A percentile compares a stretch with the other conserved stretches of the same genome.
Evolutionary conservation across 306 rosid species (phyloP).

Genomic region (cucumber (Cucumis sativus)): DNA sequence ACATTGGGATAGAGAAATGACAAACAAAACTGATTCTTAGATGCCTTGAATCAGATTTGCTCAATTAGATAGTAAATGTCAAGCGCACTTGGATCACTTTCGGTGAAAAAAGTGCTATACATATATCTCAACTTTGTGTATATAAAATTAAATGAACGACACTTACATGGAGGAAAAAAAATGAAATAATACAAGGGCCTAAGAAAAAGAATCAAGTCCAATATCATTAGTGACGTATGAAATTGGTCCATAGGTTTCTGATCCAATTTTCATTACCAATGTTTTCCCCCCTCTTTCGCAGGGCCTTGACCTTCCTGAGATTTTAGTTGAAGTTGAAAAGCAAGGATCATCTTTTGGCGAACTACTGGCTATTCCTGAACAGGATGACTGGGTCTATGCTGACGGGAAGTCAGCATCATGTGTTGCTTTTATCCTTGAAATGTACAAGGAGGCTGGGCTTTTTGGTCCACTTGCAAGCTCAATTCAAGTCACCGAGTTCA

Average conservation of each 20-base stretch:
- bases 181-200: too few relatives aligned
- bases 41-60: neutral
- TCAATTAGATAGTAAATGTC: neutral
- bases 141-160: too few relatives aligned
- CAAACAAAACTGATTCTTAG: neutral
- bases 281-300: conserved; percentile 7
- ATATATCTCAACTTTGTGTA: neutral
- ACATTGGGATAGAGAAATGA: neutral
- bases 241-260: neutral
- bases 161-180: too few relatives aligned
- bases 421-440: conserved; percentile 73
- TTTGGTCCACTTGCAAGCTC: conserved; percentile 74
- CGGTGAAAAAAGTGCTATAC: neutral
- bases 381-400: conserved; percentile 78
- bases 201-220: too few relatives aligned
- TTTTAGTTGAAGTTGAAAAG: conserved; percentile 74
- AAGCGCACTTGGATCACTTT: neutral
- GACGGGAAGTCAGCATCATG: conserved; percentile 95
- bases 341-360: conserved; percentile 83
- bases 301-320: conserved; percentile 72
- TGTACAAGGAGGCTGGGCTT: conserved; percentile 91
- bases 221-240: neutral
- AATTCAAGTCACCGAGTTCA: conserved; percentile 90
- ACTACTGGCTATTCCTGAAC: conserved; percentile 79
- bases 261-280: neutral